Conservation (phyloP, 2,329 filamentous ascomycete genomes). For the Pezizomycotina sp. region DNA sequence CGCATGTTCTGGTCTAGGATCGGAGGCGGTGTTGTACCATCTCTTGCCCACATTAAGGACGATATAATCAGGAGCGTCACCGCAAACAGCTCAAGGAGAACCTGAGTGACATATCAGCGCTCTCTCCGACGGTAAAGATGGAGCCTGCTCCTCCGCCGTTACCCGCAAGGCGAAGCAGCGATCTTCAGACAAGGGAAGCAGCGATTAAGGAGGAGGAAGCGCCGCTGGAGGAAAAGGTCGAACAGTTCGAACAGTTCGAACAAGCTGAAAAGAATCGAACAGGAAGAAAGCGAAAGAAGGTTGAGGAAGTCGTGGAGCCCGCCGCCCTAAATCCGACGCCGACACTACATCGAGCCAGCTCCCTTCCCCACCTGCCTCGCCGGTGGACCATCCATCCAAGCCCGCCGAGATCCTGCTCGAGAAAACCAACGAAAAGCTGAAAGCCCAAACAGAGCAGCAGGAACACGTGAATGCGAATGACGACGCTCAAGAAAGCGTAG, state of each 20-base stretch:
- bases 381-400: too few species aligned
- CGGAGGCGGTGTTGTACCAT: conserved; percentile 75
- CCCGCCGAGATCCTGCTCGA: too few species aligned
- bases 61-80: conserved; percentile 12
- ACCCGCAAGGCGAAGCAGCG: neutral
- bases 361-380: too few species aligned
- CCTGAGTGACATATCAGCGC: neutral
- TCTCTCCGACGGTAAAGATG: neutral
- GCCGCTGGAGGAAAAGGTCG: conserved; percentile 13
- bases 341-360: too few species aligned
- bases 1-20: conserved; percentile 95
- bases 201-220: conserved; percentile 8
- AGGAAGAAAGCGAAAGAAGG: too few species aligned
- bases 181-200: conserved; percentile 7
- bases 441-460: too few species aligned
- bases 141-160: conserved; percentile 1
- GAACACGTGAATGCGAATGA: too few species aligned
- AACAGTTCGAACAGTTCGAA: conserved; percentile 12
- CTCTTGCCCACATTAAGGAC: conserved; percentile 24
- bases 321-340: too few species aligned
- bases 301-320: too few species aligned
- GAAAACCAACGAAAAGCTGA: too few species aligned
- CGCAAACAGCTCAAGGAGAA: conserved; percentile 7
- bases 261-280: conserved; percentile 13
- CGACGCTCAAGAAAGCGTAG: too few species aligned